Evolutionary conservation across 139 green algal species (phyloP).

Genomic region (Klebsormidium nitens): DNA sequence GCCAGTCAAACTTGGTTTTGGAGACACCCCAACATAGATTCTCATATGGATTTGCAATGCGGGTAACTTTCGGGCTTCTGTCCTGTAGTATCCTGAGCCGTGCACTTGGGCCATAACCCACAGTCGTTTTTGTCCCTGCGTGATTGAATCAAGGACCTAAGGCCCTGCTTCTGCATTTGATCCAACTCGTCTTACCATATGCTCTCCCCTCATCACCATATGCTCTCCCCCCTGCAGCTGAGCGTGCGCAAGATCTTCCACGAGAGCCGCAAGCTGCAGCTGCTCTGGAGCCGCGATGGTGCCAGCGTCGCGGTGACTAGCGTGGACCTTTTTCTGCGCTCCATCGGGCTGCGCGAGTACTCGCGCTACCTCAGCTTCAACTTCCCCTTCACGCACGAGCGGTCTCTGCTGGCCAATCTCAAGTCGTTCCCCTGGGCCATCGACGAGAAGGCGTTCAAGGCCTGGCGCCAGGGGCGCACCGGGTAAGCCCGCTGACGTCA

Average conservation of each 20-base stretch:
- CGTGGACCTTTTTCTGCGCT: conserved; percentile 59
- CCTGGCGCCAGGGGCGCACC: conserved; percentile 72
- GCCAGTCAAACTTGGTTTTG: background rate
- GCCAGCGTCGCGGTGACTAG: conserved; percentile 9
- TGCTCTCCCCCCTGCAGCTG: too few species aligned
- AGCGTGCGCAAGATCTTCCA: conserved; percentile 39
- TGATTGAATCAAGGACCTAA: too few species aligned
- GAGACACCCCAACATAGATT: too few species aligned
- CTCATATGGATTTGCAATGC: too few species aligned
- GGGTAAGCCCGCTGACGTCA: too few species aligned
- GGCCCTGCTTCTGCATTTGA: too few species aligned
- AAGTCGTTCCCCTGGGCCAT: conserved; percentile 73
- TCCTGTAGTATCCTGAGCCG: too few species aligned
- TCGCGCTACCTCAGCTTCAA: conserved; percentile 87
- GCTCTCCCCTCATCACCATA: too few species aligned
- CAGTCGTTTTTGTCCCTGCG: too few species aligned
- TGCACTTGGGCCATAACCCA: too few species aligned
- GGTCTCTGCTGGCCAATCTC: conserved; percentile 83
- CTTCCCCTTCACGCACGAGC: conserved; percentile 92
- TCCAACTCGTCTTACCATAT: too few species aligned
- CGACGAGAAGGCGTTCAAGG: conserved; percentile 60
- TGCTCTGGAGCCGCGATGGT: conserved; percentile 4
- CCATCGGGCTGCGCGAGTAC: conserved; percentile 88
- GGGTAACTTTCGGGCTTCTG: too few species aligned
- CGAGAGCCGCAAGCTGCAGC: conserved; percentile 20